A percentile compares a stretch with the other conserved stretches of the same genome.
These are phyloP conservation scores for Xylaria sp. DNA, from an alignment of 495 filamentous ascomycete genomes.

Conservation along the genomic window DNA sequence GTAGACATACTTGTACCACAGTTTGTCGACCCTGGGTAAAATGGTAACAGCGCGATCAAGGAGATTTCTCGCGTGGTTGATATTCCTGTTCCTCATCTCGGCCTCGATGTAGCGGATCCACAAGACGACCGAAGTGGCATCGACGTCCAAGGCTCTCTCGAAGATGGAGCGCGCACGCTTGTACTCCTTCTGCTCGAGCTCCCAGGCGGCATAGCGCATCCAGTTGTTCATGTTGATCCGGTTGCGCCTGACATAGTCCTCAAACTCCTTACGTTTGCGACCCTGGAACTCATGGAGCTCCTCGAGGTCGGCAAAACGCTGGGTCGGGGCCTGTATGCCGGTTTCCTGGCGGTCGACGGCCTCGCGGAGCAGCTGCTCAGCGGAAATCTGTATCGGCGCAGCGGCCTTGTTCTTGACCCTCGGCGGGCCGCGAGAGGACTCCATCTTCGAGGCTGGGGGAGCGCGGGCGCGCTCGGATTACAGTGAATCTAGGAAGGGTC, in stretches of 20 bases:
- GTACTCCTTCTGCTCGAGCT: constrained; percentile 98
- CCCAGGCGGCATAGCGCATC: constrained; percentile 98
- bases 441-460: constrained; percentile 64
- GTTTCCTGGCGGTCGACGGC: constrained; percentile 97
- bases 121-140: constrained; percentile 79
- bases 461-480: neutral
- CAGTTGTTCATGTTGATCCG: constrained; percentile 97
- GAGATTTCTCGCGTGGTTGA: constrained; percentile 95
- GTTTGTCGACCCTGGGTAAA: constrained; percentile 87
- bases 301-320: constrained; percentile 94
- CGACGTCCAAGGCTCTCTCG: constrained; percentile 93
- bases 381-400: constrained; percentile 86
- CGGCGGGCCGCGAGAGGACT: constrained; percentile 90
- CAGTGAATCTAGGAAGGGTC: neutral
- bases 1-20: constrained; percentile 99
- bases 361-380: constrained; percentile 96
- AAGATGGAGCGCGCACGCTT: constrained; percentile 95
- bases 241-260: constrained; percentile 96
- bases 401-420: constrained; percentile 98
- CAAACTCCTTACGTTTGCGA: constrained; percentile 93
- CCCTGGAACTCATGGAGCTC: constrained; percentile 98
- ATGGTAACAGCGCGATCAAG: constrained; percentile 94
- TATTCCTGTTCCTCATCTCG: constrained; percentile 95
- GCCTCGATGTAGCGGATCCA: constrained; percentile 93
- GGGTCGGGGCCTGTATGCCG: constrained; percentile 85